Base-by-base conservation (phyloP, 75 land plant species). In the Pseudotsuga menziesii region DNA sequence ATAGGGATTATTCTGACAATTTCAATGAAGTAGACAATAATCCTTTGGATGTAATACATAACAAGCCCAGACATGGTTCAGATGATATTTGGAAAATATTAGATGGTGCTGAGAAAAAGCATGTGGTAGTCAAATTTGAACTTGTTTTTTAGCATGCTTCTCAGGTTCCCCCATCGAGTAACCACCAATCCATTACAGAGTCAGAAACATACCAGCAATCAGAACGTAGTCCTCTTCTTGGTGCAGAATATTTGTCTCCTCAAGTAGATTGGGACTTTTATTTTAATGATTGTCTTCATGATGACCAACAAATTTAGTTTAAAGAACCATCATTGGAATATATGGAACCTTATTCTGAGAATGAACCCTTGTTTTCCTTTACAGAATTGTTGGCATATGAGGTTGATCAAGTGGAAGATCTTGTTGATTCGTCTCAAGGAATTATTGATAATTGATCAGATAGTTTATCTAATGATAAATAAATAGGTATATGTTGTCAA, bases 301-400 rank as follows among this genome's bases (percentile, higher is more conserved):
- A 64, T 29, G 16, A 64, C 32, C 69, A 64, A 35, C 39, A 64
- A 64, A 35, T 64, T 64, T 39, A 64, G 20, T 15, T 32, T 15
- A 64, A 39, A 17, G 4, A 32, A 4, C 17, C 5, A 3, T 15
- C 4, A 4, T 27, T 13, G 12, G 35, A 35, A 17, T 25, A 35
- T 1, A 3, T 64, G 69, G 69, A 64, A 17, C 6, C 69, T 35
- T 35, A 29, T 29, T 64, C n/a, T 64, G 69, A 64, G 69, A 64
- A 32, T 35, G 69, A 64, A 39, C 69, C 69, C 13, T 39, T 64
- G 7, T 90, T 90, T 73, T 80, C 89, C 54, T 80, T 85, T 16
- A 80, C 82, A 27, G 92, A 90, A 72, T 74, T 90, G 75, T 77
- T 90, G 77, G 84, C 81, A n/a, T 73, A 83, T 44, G 89, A 82